phyloP scores from a whole-genome alignment of 108 stramenopile genomes.

The Skeletonema menzelii region DNA sequence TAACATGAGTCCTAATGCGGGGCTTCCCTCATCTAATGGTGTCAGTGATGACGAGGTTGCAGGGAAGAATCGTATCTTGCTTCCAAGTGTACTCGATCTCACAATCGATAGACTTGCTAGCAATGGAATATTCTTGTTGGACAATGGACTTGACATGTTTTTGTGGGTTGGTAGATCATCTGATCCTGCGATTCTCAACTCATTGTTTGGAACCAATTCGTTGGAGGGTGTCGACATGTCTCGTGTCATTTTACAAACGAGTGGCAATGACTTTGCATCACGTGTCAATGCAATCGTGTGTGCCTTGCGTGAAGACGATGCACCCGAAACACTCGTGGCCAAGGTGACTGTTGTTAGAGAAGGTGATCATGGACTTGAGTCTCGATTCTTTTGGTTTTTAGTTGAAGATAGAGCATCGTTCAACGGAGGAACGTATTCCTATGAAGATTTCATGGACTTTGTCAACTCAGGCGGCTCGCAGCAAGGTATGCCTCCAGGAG shows the following conservation, averaged over 20 bases:
- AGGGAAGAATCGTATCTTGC: constrained; percentile 69
- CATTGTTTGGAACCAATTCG: constrained; percentile 87
- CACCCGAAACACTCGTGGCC: constrained; percentile 53
- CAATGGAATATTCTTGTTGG: constrained; percentile 91
- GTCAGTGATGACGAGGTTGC: constrained; percentile 43
- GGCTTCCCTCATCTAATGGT: constrained; percentile 50
- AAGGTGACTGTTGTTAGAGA: constrained; percentile 89
- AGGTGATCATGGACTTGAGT: constrained; percentile 86
- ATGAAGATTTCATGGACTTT: constrained; percentile 87
- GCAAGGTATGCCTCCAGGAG: constrained; percentile 22
- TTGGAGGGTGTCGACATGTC: constrained; percentile 85
- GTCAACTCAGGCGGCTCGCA: constrained; percentile 48
- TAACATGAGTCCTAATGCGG: constrained; percentile 81
- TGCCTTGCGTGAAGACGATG: constrained; percentile 79
- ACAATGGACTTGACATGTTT: constrained; percentile 92
- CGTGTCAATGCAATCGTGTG: constrained; percentile 80
- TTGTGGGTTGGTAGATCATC: constrained; percentile 95
- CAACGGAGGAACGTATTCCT: constrained; percentile 90
- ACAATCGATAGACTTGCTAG: constrained; percentile 77
- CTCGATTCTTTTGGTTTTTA: constrained; percentile 93
- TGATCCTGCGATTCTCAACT: constrained; percentile 67
- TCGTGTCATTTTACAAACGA: constrained; percentile 47
- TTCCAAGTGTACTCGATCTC: constrained; percentile 82
- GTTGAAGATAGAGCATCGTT: constrained; percentile 96
- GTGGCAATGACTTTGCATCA: constrained; percentile 74